Percentiles rank a stretch among this genome's conserved stretches.
Evolutionary conservation across 768 basidiomycete genomes (phyloP).

Genomic region (Tulasnella sp.): DNA sequence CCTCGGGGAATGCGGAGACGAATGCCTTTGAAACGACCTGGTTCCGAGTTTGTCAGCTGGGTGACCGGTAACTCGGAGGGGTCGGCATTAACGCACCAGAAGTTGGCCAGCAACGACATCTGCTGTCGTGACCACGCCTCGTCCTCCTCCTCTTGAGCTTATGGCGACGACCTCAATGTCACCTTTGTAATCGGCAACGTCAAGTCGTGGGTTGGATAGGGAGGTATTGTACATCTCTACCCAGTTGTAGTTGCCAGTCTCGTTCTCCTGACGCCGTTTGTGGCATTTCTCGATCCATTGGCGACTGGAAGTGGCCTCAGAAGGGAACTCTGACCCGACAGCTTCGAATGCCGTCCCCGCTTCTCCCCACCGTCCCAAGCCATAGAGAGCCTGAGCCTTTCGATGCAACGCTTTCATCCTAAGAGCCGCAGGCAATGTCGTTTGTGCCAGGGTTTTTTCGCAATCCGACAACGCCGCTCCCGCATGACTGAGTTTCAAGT

Average conservation of each 20-base stretch:
- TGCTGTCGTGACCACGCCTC: conserved; percentile 20
- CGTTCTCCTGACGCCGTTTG: conserved; percentile 18
- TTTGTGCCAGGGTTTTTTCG: conserved; percentile 11
- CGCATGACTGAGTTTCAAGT: conserved; percentile 20
- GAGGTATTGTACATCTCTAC: conserved; percentile 16
- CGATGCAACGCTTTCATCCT: conserved; percentile 22
- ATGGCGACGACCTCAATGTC: conserved; percentile 18
- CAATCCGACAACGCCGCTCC: conserved; percentile 22
- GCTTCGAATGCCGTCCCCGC: conserved; percentile 13
- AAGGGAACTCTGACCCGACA: conserved; percentile 1
- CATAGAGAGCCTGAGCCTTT: conserved; percentile 19
- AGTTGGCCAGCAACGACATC: conserved; percentile 22
- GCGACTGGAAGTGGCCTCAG: background rate
- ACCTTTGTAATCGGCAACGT: conserved; percentile 22
- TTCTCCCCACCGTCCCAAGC: conserved; percentile 15
- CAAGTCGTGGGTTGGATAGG: conserved; percentile 10
- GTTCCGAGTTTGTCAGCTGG: background rate
- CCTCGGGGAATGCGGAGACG: conserved; percentile 16
- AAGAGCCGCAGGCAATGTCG: background rate
- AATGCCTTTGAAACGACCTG: conserved; percentile 23
- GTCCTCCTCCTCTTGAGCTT: conserved; percentile 20
- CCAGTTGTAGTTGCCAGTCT: conserved; percentile 22
- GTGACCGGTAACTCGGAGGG: background rate
- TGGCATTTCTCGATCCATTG: conserved; percentile 18
- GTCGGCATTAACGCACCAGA: conserved; percentile 18